Evolutionary conservation across 805 yeast species (phyloP), one percentile per base, ranked within the genome.

Genomic region (Saccharomycopsis sp.): DNA sequence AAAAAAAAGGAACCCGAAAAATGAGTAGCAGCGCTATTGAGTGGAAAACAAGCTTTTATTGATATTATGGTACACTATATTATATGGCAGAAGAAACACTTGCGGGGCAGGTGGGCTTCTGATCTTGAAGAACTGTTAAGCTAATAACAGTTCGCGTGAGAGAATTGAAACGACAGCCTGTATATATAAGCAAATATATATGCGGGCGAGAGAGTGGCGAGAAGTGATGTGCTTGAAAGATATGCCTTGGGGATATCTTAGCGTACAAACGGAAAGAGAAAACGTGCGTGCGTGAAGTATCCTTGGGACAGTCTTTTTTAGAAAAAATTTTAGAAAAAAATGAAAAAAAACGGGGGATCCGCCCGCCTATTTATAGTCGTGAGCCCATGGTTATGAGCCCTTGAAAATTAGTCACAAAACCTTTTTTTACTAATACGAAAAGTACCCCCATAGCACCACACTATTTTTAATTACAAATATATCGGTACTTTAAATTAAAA

Each of bases 281-380:
- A 29, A 7, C 5, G 37, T 5, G 5, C 5, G 37, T 29, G 37
- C 37, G 37, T 29, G 12, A 29, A 29, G 37, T 29, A 29, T 7
- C 37, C 12, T 29, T 12, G n/a, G n/a, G n/a, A n/a, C 37, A 7
- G 37, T 5, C 37, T 44, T 44, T 44, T 44, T 44, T 44, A 12
- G 4, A 44, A 12, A 44, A 44, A 44, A 44, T 44, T 44, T 44
- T 4, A 5, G 21, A 4, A 44, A 44, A 44, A 44, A 44, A 44
- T 12, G 16, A 44, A 44, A 18, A 44, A 44, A 44, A 44, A 44
- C 18, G 21, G 48, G 48, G 48, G 48, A 44, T 44, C 48, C 48
- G 16, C 48, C 48, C 48, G 48, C 48, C 48, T 44, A 16, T 44
- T 44, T 44, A 44, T 44, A 44, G 48, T 12, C 48, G 48, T 44